Evolutionary conservation across 768 basidiomycete genomes (phyloP), one percentile per base, ranked within the genome.

Genomic region (Saitozyma sp.): DNA sequence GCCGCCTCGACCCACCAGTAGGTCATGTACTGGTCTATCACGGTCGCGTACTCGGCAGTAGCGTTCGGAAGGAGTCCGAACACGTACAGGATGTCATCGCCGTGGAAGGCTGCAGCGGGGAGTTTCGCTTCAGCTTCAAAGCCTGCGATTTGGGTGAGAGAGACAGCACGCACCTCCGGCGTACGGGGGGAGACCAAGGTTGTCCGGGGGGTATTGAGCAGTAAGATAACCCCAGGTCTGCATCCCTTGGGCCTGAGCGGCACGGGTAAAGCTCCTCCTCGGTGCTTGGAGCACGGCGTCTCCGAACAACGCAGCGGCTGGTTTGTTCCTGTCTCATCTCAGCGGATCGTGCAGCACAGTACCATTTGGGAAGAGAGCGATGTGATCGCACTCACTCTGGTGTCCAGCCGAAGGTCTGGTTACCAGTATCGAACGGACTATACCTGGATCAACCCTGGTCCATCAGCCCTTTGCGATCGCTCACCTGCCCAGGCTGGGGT

Each of bases 341-440:
- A 29, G 29, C 29, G 29, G 29, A 29, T 29, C 29, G 29, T 29
- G 5, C 29, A 29, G 2, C 29, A 29, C 29, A 29, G 29, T 29
- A 29, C 2, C 5, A 5, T 29, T 29, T 29, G 29, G 29, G 29
- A 29, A 29, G 29, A 29, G 29, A 29, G 29, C n/a, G 29, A 5
- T 29, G 29, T 29, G 29, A 29, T 29, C 29, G 29, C 29, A 29
- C 29, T 29, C 29, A 29, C 29, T 29, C 29, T 29, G 29, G 29
- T 29, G 29, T 29, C 29, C 29, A 29, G 29, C 74, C 74, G 52
- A 79, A 77, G 0, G 74, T 76, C 43, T 74, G 61, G 61, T 77
- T 76, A 39, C 72, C 77, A 3, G 74, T 72, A 8, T 56, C 69
- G 59, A 63, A 79, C 11, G 77, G 77, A 56, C 73, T 75, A 43